A percentile compares a stretch with the other conserved stretches of the same genome.
Evolutionary conservation across 139 green algal species (phyloP).

Genomic region (Chlorella sp.): DNA sequence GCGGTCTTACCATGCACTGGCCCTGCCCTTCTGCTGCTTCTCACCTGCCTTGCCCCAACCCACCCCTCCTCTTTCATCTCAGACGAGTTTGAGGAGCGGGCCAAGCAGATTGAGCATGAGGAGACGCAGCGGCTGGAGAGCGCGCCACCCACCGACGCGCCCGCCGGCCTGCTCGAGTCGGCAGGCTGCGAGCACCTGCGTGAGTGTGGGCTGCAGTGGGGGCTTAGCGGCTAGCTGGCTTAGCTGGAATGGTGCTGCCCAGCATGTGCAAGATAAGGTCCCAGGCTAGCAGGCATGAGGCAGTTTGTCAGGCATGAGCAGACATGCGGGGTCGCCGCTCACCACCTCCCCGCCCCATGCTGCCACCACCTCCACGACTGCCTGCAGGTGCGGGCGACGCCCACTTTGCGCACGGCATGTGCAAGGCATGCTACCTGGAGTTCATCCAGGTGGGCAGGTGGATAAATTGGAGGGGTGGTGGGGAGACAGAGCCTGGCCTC

Average conservation of each 20-base stretch:
- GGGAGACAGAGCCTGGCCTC: no score
- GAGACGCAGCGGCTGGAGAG: background rate
- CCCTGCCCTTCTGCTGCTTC: no score
- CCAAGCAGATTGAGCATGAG: conserved; percentile 10
- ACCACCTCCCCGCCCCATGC: no score
- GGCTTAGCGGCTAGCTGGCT: background rate
- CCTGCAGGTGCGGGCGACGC: conserved; percentile 21
- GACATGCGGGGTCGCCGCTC: background rate
- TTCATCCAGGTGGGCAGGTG: conserved; percentile 48
- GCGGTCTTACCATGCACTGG: no score
- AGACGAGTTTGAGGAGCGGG: conserved; percentile 30
- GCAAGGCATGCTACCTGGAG: conserved; percentile 61
- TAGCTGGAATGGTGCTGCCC: background rate
- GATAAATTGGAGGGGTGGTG: background rate
- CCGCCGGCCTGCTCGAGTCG: conserved; percentile 10
- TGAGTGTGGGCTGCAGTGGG: background rate
- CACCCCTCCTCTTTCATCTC: no score
- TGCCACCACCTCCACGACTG: no score
- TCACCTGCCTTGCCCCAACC: background rate
- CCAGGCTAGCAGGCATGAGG: background rate
- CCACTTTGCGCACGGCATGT: conserved; percentile 73
- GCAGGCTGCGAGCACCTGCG: conserved; percentile 39
- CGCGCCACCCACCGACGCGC: background rate
- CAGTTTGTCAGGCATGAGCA: background rate
- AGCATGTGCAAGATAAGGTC: background rate